phyloP scores from a whole-genome alignment of 116 monocot species.

The Zostera marina region DNA sequence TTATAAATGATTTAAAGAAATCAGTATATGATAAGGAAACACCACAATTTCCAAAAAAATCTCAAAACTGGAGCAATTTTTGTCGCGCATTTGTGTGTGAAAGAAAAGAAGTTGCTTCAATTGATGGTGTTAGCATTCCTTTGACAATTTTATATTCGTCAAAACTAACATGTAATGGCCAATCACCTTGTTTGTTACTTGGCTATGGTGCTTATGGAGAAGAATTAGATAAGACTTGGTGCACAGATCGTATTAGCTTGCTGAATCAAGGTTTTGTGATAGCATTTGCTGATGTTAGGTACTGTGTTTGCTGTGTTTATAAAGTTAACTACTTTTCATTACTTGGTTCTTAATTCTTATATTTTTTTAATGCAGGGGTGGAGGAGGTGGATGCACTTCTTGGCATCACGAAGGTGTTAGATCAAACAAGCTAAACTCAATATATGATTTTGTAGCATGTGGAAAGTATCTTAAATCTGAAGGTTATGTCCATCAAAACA shows the following conservation, averaged over 20 bases:
- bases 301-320: not conserved
- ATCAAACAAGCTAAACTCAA: slow-evolving; percentile 61
- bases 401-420: slow-evolving; percentile 71
- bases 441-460: slow-evolving; percentile 85
- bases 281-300: slow-evolving; percentile 99
- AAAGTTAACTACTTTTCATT: not conserved
- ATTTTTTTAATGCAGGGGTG: slow-evolving; percentile 10
- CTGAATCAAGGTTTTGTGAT: slow-evolving; percentile 81
- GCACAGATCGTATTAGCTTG: slow-evolving; percentile 53
- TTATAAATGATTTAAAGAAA: slow-evolving; percentile 3
- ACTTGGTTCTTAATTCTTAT: not conserved
- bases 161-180: slow-evolving; percentile 13
- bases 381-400: slow-evolving; percentile 50
- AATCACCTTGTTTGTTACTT: slow-evolving; percentile 66
- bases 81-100: slow-evolving; percentile 45
- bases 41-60: slow-evolving; percentile 10
- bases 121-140: slow-evolving; percentile 65
- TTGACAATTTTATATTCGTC: slow-evolving; percentile 59
- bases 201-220: slow-evolving; percentile 99
- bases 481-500: slow-evolving; percentile 61
- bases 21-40: slow-evolving; percentile 8
- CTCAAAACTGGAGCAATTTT: slow-evolving; percentile 34
- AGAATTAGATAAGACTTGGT: slow-evolving; percentile 86
- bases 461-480: slow-evolving; percentile 54
- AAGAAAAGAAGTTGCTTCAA: slow-evolving; percentile 60